A percentile compares a stretch with the other conserved stretches of the same genome.
Conservation (phyloP, 192 early-diverging fungal species). For the Coemansia sp. region DNA sequence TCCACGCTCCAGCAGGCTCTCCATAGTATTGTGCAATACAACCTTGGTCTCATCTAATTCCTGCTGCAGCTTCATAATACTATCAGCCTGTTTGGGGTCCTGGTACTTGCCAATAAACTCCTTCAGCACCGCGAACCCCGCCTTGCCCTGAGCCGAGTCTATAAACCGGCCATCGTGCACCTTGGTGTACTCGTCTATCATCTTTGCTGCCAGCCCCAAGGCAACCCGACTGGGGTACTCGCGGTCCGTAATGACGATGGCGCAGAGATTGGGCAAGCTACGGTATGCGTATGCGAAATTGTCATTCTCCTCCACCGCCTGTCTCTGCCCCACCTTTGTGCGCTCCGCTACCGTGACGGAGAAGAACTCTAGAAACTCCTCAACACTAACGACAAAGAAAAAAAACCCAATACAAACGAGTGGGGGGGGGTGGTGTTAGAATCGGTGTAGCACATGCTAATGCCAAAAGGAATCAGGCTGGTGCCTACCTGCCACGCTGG, state of each 20-base stretch:
- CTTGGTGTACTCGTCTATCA: constrained; percentile 82
- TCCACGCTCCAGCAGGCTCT: constrained; percentile 81
- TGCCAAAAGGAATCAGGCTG: neutral
- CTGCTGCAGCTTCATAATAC: constrained; percentile 88
- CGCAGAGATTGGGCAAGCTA: constrained; percentile 67
- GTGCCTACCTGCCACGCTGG: constrained; percentile 68
- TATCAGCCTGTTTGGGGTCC: constrained; percentile 89
- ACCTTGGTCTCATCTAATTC: constrained; percentile 97
- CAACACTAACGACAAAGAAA: constrained; percentile 56
- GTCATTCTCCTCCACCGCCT: constrained; percentile 76
- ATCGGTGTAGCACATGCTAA: neutral
- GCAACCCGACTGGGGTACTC: constrained; percentile 90
- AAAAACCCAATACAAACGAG: too few relatives aligned
- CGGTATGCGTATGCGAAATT: constrained; percentile 82
- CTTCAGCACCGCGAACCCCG: constrained; percentile 68
- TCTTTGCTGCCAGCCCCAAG: constrained; percentile 78
- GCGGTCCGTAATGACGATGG: constrained; percentile 75
- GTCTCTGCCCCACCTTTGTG: constrained; percentile 72
- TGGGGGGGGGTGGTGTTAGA: too few relatives aligned
- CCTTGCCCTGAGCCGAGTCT: constrained; percentile 37
- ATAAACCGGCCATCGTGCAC: constrained; percentile 52
- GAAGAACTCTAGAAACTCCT: constrained; percentile 88
- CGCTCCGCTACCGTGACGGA: constrained; percentile 81
- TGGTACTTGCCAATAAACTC: constrained; percentile 78
- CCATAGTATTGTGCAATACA: constrained; percentile 93